Evolutionary conservation across 2,329 filamentous ascomycete genomes (phyloP).

Genomic region (Cladosporium sp.): DNA sequence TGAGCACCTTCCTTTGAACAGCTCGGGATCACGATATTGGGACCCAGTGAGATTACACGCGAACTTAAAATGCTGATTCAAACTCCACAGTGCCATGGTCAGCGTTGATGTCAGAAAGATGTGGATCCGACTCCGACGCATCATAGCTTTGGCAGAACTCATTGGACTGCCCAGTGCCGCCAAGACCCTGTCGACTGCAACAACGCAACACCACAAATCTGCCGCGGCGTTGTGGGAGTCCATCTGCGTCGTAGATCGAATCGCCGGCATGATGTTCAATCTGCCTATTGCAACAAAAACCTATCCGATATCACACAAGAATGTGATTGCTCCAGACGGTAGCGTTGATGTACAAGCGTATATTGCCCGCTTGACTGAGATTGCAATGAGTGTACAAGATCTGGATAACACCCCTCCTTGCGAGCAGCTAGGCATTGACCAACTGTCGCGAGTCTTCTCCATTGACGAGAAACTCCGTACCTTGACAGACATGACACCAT

Average conservation of each 20-base stretch:
- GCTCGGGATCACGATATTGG: no score
- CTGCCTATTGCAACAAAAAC: constrained; percentile 11
- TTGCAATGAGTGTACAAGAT: constrained; percentile 12
- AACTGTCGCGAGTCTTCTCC: constrained; percentile 22
- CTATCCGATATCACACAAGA: constrained; percentile 4
- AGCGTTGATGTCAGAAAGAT: constrained; percentile 33
- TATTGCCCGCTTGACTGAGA: constrained; percentile 14
- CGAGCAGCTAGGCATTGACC: neutral
- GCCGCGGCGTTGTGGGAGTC: constrained; percentile 32
- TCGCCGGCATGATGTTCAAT: constrained; percentile 21
- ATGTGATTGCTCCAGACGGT: neutral
- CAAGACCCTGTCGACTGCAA: neutral
- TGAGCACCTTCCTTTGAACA: no score
- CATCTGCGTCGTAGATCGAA: constrained; percentile 31
- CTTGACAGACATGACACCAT: constrained; percentile 23
- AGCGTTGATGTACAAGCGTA: constrained; percentile 12
- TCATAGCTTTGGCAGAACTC: constrained; percentile 36
- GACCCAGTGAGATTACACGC: no score
- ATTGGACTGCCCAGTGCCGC: constrained; percentile 25
- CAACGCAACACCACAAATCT: neutral
- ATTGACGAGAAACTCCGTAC: constrained; percentile 25
- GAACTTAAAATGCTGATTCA: no score
- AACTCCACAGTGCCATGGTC: constrained; percentile 26
- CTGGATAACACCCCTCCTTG: constrained; percentile 11
- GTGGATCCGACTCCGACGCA: constrained; percentile 36